A percentile compares a stretch with the other conserved stretches of the same genome.
These are phyloP conservation scores for Colletotrichum noveboracense DNA, from an alignment of 2,329 filamentous ascomycete genomes.

Conservation along the genomic window DNA sequence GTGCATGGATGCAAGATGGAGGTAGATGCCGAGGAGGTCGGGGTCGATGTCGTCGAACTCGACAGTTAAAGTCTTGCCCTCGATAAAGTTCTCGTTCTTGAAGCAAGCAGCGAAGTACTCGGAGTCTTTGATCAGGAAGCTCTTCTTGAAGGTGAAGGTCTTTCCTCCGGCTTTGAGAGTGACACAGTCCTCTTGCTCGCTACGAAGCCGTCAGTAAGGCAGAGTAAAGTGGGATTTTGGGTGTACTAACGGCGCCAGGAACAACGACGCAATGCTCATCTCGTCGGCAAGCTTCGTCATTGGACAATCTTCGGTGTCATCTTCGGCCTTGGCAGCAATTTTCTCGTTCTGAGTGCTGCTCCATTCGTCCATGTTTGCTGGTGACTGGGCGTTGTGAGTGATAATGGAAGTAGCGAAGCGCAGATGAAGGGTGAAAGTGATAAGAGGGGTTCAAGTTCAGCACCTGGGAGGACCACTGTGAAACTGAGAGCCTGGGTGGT, in stretches of 20 bases:
- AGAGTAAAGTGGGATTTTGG: rapidly evolving
- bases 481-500: background rate
- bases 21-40: background rate
- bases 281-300: background rate
- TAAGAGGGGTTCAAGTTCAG: background rate
- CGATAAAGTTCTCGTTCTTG: background rate
- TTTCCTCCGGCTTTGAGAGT: background rate
- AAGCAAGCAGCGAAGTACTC: background rate
- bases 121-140: background rate
- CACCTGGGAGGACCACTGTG: rapidly evolving
- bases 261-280: background rate
- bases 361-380: background rate
- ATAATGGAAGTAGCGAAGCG: background rate
- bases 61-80: background rate
- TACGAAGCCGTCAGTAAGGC: rapidly evolving
- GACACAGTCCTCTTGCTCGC: background rate
- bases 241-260: background rate
- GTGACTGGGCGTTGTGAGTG: background rate
- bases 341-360: too few species aligned
- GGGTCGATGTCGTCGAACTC: background rate
- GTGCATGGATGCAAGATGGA: background rate
- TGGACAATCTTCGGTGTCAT: background rate
- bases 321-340: too few species aligned
- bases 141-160: background rate
- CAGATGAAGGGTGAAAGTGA: background rate